phyloP scores from a whole-genome alignment of 495 filamentous ascomycete species.

The Annulohypoxylon moriforme region DNA sequence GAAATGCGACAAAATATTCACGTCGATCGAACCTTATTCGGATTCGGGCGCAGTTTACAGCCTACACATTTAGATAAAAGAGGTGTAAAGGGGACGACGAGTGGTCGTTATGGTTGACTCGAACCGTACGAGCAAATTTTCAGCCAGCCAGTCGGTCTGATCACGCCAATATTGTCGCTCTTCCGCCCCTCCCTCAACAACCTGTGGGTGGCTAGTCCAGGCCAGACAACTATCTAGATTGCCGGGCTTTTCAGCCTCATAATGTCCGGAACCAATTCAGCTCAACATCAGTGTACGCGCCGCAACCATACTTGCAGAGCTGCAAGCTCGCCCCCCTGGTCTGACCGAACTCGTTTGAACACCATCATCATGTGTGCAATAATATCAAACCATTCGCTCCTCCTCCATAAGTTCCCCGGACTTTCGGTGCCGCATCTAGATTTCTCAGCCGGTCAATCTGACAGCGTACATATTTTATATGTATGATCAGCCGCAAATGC shows the following conservation, averaged over 20 bases:
- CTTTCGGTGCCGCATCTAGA: slow-evolving; percentile 26
- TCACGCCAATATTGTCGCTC: slow-evolving; percentile 1
- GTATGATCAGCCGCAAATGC: slow-evolving; percentile 40
- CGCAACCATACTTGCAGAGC: background rate
- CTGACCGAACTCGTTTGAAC: slow-evolving; percentile 4
- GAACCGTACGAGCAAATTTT: slow-evolving; percentile 4
- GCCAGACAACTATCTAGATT: background rate
- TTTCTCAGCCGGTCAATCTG: slow-evolving; percentile 27
- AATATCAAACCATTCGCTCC: slow-evolving; percentile 13
- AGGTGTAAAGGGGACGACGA: background rate
- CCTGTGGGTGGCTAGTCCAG: slow-evolving; percentile 10
- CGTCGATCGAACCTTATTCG: slow-evolving; percentile 17
- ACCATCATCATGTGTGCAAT: background rate
- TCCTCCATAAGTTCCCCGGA: background rate
- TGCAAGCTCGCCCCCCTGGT: background rate
- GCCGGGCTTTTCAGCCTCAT: slow-evolving; percentile 34
- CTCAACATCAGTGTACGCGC: background rate
- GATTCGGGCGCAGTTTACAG: background rate
- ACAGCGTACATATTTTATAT: slow-evolving; percentile 4
- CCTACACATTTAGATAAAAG: background rate
- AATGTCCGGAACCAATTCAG: background rate
- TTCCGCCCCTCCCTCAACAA: slow-evolving; percentile 1
- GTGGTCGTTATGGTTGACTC: slow-evolving; percentile 3
- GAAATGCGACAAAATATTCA: background rate
- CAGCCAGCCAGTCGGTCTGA: slow-evolving; percentile 28